phyloP scores from a whole-genome alignment of 2,329 filamentous ascomycete genomes.

The Eutypa lata region DNA sequence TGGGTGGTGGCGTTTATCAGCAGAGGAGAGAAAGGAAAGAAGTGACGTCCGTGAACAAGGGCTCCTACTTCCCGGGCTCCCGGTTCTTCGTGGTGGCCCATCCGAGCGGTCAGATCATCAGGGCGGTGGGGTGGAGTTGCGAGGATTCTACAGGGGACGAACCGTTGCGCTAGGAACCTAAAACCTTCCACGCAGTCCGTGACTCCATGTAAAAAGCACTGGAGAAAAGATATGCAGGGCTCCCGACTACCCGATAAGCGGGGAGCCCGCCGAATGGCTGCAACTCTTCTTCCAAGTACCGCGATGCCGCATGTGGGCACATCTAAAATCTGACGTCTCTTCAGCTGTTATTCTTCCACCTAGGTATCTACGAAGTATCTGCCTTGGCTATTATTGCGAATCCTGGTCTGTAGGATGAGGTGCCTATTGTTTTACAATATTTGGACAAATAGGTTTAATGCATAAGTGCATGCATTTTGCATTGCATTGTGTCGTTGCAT shows the following conservation, averaged over 20 bases:
- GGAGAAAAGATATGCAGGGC: background rate
- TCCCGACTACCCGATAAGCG: background rate
- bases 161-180: background rate
- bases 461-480: no score
- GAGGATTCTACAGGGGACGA: background rate
- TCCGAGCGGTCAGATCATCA: no score
- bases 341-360: background rate
- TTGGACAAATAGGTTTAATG: no score
- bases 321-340: background rate
- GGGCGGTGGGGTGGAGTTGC: background rate
- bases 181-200: no score
- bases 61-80: background rate
- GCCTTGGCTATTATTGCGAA: no score
- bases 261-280: background rate
- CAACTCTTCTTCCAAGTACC: background rate
- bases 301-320: no score
- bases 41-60: background rate
- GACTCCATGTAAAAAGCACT: no score
- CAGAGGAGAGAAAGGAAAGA: no score
- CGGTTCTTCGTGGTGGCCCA: background rate
- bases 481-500: background rate
- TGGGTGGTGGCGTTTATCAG: no score
- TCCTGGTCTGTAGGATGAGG: no score
- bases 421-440: no score
- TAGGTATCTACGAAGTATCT: no score